Conservation (phyloP, 2,329 filamentous ascomycete species). For the Lojkania enalia region DNA sequence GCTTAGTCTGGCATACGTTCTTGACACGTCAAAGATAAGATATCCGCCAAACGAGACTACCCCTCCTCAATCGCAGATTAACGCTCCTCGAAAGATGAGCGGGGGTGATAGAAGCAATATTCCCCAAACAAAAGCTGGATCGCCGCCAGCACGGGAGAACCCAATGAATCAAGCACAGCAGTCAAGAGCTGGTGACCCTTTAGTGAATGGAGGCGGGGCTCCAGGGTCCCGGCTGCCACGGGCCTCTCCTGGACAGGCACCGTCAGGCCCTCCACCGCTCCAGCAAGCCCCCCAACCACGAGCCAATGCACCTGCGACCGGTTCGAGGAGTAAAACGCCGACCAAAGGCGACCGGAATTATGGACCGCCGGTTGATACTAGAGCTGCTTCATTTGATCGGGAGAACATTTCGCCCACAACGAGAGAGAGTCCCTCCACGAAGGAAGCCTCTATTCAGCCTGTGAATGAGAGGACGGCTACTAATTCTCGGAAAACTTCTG, state of each 20-base stretch:
- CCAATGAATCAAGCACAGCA: conserved; percentile 38
- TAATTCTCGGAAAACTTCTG: conserved; percentile 33
- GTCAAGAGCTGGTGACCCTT: conserved; percentile 41
- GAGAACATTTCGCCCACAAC: conserved; percentile 53
- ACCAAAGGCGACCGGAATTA: conserved; percentile 53
- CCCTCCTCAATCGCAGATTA: conserved; percentile 32
- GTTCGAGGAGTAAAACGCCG: conserved; percentile 54
- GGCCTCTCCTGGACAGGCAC: conserved; percentile 61
- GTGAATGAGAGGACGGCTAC: conserved; percentile 14
- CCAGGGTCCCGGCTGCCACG: conserved; percentile 62
- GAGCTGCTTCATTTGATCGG: conserved; percentile 51
- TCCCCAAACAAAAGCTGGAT: conserved; percentile 39
- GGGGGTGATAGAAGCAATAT: conserved; percentile 51
- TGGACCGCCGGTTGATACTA: conserved; percentile 48
- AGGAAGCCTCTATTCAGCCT: conserved; percentile 21
- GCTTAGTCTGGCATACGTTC: conserved; percentile 82
- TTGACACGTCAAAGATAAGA: conserved; percentile 94
- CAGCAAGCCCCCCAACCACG: conserved; percentile 64
- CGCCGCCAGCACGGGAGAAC: conserved; percentile 49
- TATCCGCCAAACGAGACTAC: conserved; percentile 76
- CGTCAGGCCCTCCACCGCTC: conserved; percentile 66
- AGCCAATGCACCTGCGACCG: conserved; percentile 42
- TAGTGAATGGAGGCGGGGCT: conserved; percentile 31
- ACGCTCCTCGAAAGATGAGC: conserved; percentile 49
- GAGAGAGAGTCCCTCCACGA: conserved; percentile 38